These are phyloP conservation scores for Yarrowia deformans DNA, from an alignment of 805 yeast genomes.

Conservation along the genomic window DNA sequence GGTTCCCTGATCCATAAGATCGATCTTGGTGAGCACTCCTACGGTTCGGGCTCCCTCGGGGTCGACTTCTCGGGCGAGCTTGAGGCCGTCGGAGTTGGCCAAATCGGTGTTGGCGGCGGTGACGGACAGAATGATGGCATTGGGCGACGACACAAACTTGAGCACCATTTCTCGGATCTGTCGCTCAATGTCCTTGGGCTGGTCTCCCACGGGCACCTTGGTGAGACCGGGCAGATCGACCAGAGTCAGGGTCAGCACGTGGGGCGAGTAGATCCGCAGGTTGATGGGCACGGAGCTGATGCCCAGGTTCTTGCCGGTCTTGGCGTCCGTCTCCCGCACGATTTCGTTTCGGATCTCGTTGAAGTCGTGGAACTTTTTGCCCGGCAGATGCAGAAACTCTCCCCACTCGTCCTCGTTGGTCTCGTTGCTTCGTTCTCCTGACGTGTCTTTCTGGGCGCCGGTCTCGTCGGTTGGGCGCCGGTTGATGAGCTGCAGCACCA, in stretches of 20 bases:
- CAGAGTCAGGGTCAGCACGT: constrained; percentile 88
- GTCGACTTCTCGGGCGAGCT: constrained; percentile 96
- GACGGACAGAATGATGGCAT: constrained; percentile 91
- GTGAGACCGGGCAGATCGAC: constrained; percentile 98
- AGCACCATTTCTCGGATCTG: constrained; percentile 92
- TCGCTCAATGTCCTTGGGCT: constrained; percentile 94
- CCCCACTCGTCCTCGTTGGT: constrained; percentile 81
- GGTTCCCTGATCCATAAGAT: constrained; percentile 97
- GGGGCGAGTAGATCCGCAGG: constrained; percentile 90
- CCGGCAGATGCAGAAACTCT: constrained; percentile 92
- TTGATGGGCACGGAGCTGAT: constrained; percentile 93
- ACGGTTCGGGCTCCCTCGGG: constrained; percentile 96
- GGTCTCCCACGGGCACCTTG: constrained; percentile 98
- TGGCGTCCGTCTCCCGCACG: constrained; percentile 86
- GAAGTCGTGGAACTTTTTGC: constrained; percentile 84
- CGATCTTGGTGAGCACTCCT: constrained; percentile 96
- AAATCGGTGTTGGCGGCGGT: constrained; percentile 96
- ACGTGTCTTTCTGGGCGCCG: constrained; percentile 1
- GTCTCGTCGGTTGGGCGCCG: constrained; percentile 55
- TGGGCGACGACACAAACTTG: constrained; percentile 93
- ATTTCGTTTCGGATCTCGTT: constrained; percentile 89
- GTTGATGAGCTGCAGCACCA: constrained; percentile 81
- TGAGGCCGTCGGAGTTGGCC: constrained; percentile 96
- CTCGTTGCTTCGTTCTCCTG: constrained; percentile 13
- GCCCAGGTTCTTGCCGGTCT: constrained; percentile 76